Evolutionary conservation across 2,329 filamentous ascomycete genomes (phyloP).

Genomic region (Cercospora nicotianae): DNA sequence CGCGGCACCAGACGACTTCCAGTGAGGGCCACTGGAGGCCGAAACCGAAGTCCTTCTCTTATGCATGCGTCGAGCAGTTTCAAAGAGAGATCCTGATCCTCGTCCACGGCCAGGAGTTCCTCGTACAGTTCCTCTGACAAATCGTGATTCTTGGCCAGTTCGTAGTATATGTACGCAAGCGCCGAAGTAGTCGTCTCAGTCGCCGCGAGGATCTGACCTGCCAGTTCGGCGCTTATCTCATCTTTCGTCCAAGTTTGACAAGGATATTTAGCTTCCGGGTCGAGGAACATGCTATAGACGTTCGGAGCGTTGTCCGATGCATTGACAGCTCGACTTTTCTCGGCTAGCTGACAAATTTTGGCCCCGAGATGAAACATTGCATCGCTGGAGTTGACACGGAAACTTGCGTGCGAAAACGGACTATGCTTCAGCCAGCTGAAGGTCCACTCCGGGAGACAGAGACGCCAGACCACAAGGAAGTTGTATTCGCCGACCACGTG

Average conservation of each 20-base stretch:
- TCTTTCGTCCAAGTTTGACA: background rate
- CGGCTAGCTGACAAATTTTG: background rate
- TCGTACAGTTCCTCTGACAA: background rate
- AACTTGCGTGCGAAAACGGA: background rate
- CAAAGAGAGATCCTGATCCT: background rate
- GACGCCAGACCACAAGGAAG: background rate
- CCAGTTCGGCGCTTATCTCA: background rate
- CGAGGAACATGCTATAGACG: background rate
- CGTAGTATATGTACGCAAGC: background rate
- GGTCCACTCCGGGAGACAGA: background rate
- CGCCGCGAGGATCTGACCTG: background rate
- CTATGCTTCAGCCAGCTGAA: background rate
- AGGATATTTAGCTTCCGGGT: background rate
- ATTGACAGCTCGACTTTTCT: background rate
- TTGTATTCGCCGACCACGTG: background rate
- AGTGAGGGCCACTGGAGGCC: background rate
- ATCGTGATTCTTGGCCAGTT: background rate
- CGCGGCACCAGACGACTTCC: background rate
- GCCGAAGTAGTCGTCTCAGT: background rate
- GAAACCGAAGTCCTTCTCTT: background rate
- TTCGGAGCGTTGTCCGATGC: background rate
- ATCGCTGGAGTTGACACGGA: background rate
- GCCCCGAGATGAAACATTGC: background rate
- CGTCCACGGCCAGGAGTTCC: background rate
- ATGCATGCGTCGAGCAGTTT: background rate